Percentiles rank a stretch among this genome's conserved stretches.
Conservation (phyloP, 1,139 yeast genomes). For the Debaryomycetaceae sp. region DNA sequence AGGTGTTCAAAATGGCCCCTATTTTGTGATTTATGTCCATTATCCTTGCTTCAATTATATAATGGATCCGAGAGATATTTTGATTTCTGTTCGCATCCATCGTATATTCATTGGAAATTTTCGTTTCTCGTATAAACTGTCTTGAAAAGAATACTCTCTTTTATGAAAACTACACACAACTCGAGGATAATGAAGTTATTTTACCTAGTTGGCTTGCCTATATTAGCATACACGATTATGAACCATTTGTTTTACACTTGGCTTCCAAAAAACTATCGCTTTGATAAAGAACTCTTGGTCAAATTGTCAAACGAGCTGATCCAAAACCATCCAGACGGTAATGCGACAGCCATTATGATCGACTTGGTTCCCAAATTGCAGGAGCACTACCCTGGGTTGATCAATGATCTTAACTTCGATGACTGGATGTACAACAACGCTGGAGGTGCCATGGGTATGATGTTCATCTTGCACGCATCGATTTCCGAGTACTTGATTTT, state of each 20-base stretch:
- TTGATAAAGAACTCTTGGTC: constrained; percentile 49
- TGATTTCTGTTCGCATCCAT: neutral
- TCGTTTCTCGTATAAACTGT: neutral
- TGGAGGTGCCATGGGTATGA: constrained; percentile 98
- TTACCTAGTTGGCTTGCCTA: constrained; percentile 18
- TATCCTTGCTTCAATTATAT: neutral
- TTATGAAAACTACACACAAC: neutral
- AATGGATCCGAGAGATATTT: no score
- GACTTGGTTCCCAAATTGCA: constrained; percentile 61
- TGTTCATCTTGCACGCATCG: constrained; percentile 96
- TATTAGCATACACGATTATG: constrained; percentile 27
- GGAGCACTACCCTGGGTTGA: constrained; percentile 56
- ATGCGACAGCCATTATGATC: constrained; percentile 58
- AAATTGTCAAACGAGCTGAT: constrained; percentile 50
- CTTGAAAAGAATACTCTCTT: neutral
- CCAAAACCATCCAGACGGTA: constrained; percentile 53
- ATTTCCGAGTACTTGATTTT: constrained; percentile 85
- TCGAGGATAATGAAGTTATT: constrained; percentile 18
- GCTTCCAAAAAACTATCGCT: constrained; percentile 67
- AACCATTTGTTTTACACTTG: constrained; percentile 52
- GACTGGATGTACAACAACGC: constrained; percentile 98
- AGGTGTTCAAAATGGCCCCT: neutral
- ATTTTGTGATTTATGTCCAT: constrained; percentile 1
- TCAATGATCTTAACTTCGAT: constrained; percentile 66
- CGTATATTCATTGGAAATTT: neutral